A percentile compares a stretch with the other conserved stretches of the same genome.
Conservation (phyloP, 2,329 filamentous ascomycete genomes). For the Verticillium isaacii region DNA sequence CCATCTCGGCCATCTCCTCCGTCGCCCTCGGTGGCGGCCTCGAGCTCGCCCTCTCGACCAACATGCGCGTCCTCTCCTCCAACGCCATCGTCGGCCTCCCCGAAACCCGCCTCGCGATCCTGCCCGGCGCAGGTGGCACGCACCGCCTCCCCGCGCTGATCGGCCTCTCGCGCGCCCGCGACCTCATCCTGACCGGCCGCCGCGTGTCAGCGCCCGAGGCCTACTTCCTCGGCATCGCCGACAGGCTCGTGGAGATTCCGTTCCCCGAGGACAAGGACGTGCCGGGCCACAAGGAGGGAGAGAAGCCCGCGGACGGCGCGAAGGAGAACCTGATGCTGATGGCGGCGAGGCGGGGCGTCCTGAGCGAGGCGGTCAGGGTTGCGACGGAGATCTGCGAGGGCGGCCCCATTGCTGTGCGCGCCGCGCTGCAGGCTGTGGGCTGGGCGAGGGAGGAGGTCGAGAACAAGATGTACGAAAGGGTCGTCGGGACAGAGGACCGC, state of each 20-base stretch:
- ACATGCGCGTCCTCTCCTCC: slow-evolving; percentile 82
- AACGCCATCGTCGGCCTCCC: slow-evolving; percentile 77
- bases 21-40: slow-evolving; percentile 88
- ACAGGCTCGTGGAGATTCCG: slow-evolving; percentile 77
- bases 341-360: slow-evolving; percentile 59
- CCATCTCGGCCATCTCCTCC: slow-evolving; percentile 82
- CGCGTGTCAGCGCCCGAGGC: slow-evolving; percentile 78
- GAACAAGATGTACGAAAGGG: slow-evolving; percentile 78
- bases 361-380: slow-evolving; percentile 72
- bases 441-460: slow-evolving; percentile 73
- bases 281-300: slow-evolving; percentile 32
- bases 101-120: slow-evolving; percentile 88
- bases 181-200: slow-evolving; percentile 87
- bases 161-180: slow-evolving; percentile 75
- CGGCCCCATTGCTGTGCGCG: slow-evolving; percentile 76
- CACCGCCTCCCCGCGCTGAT: slow-evolving; percentile 80
- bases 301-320: slow-evolving; percentile 26
- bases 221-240: slow-evolving; percentile 85
- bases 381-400: slow-evolving; percentile 86
- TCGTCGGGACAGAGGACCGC: slow-evolving; percentile 80
- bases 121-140: slow-evolving; percentile 91
- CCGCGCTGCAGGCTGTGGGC: slow-evolving; percentile 73
- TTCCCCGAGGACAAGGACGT: slow-evolving; percentile 45
- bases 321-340: slow-evolving; percentile 39
- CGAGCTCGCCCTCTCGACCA: slow-evolving; percentile 84